These are phyloP conservation scores for Flaveria bidentis DNA, from an alignment of 129 eudicot genomes.

Conservation along the genomic window DNA sequence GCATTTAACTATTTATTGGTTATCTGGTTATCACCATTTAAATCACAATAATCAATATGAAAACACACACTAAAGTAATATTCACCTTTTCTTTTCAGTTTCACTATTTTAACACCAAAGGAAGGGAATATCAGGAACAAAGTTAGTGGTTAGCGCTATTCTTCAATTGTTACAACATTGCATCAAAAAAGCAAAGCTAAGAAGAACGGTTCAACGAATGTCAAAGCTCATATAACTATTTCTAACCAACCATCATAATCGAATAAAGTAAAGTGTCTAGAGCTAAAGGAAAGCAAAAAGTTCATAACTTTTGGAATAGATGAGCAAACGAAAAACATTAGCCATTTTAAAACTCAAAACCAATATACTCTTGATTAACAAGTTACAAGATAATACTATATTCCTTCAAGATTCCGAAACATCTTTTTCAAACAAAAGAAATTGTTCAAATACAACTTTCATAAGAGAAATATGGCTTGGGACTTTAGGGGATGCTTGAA, in stretches of 20 bases:
- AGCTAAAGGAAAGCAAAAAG: conserved; percentile 15
- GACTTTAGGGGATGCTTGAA: not conserved
- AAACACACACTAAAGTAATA: not conserved
- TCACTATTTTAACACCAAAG: conserved; percentile 9
- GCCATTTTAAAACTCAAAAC: conserved; percentile 16
- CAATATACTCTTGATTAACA: conserved; percentile 6
- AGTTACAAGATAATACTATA: not conserved
- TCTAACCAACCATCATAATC: conserved; percentile 8
- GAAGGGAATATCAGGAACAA: not conserved
- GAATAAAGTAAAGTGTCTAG: conserved; percentile 17
- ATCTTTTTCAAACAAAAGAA: not conserved
- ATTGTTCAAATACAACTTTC: not conserved
- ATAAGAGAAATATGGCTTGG: not conserved
- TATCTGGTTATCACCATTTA: not conserved
- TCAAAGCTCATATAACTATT: conserved; percentile 7
- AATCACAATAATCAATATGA: not conserved
- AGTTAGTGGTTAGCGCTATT: not conserved
- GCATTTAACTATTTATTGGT: not conserved
- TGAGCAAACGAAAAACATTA: conserved; percentile 7
- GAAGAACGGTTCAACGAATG: conserved; percentile 12
- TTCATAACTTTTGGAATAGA: conserved; percentile 13
- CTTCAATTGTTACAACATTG: not conserved
- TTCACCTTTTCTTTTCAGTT: not conserved
- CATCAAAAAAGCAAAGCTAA: conserved; percentile 1
- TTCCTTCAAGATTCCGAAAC: conserved; percentile 30